Evolutionary conservation across 2,329 filamentous ascomycete genomes (phyloP).

Genomic region (Purpureocillium takamizusanense): DNA sequence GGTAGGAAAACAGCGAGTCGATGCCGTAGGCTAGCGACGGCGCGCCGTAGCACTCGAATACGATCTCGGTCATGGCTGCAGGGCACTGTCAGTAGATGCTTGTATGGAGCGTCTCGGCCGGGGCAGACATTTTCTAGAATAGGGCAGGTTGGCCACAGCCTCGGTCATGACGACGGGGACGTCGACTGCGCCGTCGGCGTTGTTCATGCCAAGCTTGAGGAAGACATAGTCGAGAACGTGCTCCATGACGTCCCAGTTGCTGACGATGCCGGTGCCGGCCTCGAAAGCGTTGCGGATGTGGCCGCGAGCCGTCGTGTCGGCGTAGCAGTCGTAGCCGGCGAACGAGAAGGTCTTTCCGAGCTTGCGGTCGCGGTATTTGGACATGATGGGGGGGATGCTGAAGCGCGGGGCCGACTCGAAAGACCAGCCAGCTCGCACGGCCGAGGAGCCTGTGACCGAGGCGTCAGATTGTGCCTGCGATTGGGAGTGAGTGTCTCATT

Average conservation of each 20-base stretch:
- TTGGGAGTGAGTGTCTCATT: not conserved
- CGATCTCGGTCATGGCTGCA: constrained; percentile 88
- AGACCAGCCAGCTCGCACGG: constrained; percentile 90
- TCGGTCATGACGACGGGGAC: constrained; percentile 93
- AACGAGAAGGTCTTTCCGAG: constrained; percentile 86
- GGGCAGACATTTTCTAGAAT: constrained; percentile 73
- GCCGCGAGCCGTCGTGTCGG: constrained; percentile 84
- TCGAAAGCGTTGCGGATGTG: constrained; percentile 91
- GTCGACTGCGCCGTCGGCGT: constrained; percentile 64
- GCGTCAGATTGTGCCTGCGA: constrained; percentile 7
- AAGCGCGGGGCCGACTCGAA: constrained; percentile 79
- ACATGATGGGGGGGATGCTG: constrained; percentile 78
- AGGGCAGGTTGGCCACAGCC: constrained; percentile 81
- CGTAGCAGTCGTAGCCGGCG: constrained; percentile 85
- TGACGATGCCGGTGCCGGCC: constrained; percentile 79
- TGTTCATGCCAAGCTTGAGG: constrained; percentile 82
- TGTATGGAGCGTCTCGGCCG: not conserved
- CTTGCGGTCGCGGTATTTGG: constrained; percentile 92
- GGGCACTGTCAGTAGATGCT: constrained; percentile 9
- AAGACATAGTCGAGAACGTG: constrained; percentile 91
- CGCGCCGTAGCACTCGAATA: constrained; percentile 92
- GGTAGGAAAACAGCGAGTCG: constrained; percentile 93
- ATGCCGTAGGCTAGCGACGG: constrained; percentile 90
- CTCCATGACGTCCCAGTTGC: constrained; percentile 98
- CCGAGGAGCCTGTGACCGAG: constrained; percentile 60